Evolutionary conservation across 192 early-diverging fungal genomes (phyloP).

Genomic region (Glomus cerebriforme): DNA sequence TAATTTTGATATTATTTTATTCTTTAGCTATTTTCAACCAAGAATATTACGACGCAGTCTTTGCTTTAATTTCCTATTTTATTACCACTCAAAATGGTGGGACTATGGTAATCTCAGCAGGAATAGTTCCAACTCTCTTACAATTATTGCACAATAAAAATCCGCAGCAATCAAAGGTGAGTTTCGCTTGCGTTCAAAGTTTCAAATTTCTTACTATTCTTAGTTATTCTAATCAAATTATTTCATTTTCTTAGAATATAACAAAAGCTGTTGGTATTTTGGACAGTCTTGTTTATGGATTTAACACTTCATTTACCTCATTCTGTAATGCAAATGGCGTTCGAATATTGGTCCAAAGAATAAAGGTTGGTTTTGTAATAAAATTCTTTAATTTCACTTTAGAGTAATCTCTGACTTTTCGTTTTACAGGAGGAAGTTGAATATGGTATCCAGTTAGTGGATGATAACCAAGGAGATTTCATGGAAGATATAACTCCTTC

Average conservation of each 20-base stretch:
- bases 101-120: constrained; percentile 88
- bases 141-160: constrained; percentile 69
- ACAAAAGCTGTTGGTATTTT: constrained; percentile 77
- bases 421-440: constrained; percentile 55
- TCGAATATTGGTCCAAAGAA: constrained; percentile 73
- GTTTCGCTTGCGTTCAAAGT: neutral
- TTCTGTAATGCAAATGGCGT: constrained; percentile 87
- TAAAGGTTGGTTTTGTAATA: constrained; percentile 53
- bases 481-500: constrained; percentile 47
- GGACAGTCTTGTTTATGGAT: constrained; percentile 81
- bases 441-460: constrained; percentile 43
- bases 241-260: constrained; percentile 46
- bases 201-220: neutral
- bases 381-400: neutral
- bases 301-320: constrained; percentile 70
- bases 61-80: constrained; percentile 75
- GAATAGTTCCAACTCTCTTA: constrained; percentile 81
- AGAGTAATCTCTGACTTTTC: neutral
- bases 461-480: constrained; percentile 33
- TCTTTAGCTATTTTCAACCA: constrained; percentile 47
- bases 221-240: neutral
- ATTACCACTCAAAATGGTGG: constrained; percentile 81
- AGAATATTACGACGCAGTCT: constrained; percentile 85
- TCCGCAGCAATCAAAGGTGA: constrained; percentile 61
- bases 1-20: neutral